phyloP scores from a whole-genome alignment of 75 land plant species.

The Larix kaempferi region DNA sequence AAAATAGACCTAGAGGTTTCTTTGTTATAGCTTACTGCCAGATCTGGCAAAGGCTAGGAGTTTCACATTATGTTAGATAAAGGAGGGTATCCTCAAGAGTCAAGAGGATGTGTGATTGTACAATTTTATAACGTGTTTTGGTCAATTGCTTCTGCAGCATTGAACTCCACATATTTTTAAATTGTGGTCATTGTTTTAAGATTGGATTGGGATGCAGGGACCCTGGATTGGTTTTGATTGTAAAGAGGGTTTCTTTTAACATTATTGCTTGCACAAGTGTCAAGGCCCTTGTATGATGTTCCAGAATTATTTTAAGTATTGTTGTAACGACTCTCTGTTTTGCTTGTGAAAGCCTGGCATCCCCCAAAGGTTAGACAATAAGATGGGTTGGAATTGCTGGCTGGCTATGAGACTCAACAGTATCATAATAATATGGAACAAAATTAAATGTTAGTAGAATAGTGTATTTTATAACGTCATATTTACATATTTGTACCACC shows the following conservation, averaged over 20 bases:
- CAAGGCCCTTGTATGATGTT: background rate
- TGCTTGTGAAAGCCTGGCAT: background rate
- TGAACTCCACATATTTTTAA: conserved; percentile 4
- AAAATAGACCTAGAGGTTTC: background rate
- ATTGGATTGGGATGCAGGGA: conserved; percentile 1
- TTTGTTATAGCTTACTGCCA: background rate
- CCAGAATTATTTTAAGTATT: background rate
- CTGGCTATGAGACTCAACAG: background rate
- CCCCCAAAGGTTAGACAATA: background rate
- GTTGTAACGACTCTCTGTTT: background rate
- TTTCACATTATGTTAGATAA: background rate
- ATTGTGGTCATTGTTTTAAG: conserved; percentile 1
- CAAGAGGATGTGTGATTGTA: background rate
- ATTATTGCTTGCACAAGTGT: too few species aligned
- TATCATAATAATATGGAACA: too few species aligned
- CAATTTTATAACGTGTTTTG: background rate
- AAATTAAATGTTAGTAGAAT: too few species aligned
- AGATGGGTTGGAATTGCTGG: background rate
- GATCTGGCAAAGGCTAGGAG: background rate
- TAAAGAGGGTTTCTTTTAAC: background rate
- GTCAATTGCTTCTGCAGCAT: background rate
- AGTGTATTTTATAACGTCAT: too few species aligned
- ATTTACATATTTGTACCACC: too few species aligned
- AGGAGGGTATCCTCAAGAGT: too few species aligned
- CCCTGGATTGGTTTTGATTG: background rate